Conservation (phyloP, 1,284 basidiomycete species). For the Leccinum subspadiceum region DNA sequence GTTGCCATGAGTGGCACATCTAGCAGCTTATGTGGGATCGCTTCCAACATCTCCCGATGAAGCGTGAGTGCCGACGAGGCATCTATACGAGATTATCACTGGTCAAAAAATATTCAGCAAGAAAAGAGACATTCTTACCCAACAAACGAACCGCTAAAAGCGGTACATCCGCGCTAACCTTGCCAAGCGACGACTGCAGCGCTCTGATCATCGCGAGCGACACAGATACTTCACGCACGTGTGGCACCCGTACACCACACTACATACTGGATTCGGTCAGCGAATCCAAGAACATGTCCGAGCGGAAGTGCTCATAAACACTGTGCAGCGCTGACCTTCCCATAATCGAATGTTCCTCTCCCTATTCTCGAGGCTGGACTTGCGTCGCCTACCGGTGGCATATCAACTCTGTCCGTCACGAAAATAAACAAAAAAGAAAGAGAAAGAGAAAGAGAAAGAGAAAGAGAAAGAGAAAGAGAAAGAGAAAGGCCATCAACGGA, state of each 20-base stretch:
- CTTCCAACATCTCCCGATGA: slow-evolving; percentile 75
- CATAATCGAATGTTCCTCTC: no score
- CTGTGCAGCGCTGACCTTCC: no score
- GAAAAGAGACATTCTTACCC: slow-evolving; percentile 45
- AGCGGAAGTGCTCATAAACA: slow-evolving; percentile 32
- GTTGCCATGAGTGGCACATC: no score
- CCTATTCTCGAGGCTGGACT: no score
- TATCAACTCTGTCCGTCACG: no score
- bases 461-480: no score
- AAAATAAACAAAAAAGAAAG: no score
- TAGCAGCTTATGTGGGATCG: slow-evolving; percentile 61
- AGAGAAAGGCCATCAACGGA: slow-evolving; percentile 9
- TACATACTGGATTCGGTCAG: no score
- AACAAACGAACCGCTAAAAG: slow-evolving; percentile 61
- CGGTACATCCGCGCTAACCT: slow-evolving; percentile 48
- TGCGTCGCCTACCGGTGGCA: no score
- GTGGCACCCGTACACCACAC: no score
- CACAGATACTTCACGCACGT: slow-evolving; percentile 51
- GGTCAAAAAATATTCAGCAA: background rate
- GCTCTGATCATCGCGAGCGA: slow-evolving; percentile 71
- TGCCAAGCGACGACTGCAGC: slow-evolving; percentile 78
- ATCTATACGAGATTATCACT: slow-evolving; percentile 41
- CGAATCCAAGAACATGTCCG: no score
- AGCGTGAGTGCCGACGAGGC: slow-evolving; percentile 54
- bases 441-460: no score